Base-by-base conservation (phyloP, 176 grass and related monocot genomes). In the Hsuehochloa calcarea region DNA sequence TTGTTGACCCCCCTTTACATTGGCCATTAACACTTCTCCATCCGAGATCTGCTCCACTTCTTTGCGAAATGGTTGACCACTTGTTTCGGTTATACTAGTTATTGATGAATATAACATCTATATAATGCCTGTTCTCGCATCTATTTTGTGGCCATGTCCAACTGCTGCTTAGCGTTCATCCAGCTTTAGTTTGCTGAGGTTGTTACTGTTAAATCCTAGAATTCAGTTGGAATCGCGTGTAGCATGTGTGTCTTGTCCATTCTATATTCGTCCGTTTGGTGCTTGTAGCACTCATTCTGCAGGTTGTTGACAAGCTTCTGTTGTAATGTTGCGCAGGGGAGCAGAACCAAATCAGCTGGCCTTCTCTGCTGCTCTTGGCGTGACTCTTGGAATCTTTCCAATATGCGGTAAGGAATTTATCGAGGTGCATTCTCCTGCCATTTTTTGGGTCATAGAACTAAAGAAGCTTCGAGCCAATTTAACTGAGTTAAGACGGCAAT, bases 261-360 rank as follows among this genome's bases (percentile, higher is more conserved):
- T 31, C 5, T 11, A 1, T 49, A 59, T 59, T 59, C 26, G 22
- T 56, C 35, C 37, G 47, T 75, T 74, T 19, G 34, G 2, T 71
- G 61, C 56, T 43, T 29, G 20, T 70, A 17, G 25, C 34, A 38
- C 22, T 12, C n/a, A 20, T 54, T 88, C 22, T 55, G 79, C 49
- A 22, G 14, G 34, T 54, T 81, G 52, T 2, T 78, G 23, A 69
- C 5, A 86, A 76, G 19, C 34, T 79, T 71, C 11, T 83, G 34
- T 59, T 75, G 41, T 27, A 63, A 80, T 75, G 50, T 51, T 65
- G 43, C 85, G 51, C 64, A 98, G 95, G 87, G 95, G 95, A 80
- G 92, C 89, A 77, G 95, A 98, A 83, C 95, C 93, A 75, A 93
- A 88, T 66, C 84, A 93, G 25, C 87, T 98, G 54, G 93, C 95